Base-by-base conservation (phyloP, 768 basidiomycete genomes). In the Lactarius tabidus region DNA sequence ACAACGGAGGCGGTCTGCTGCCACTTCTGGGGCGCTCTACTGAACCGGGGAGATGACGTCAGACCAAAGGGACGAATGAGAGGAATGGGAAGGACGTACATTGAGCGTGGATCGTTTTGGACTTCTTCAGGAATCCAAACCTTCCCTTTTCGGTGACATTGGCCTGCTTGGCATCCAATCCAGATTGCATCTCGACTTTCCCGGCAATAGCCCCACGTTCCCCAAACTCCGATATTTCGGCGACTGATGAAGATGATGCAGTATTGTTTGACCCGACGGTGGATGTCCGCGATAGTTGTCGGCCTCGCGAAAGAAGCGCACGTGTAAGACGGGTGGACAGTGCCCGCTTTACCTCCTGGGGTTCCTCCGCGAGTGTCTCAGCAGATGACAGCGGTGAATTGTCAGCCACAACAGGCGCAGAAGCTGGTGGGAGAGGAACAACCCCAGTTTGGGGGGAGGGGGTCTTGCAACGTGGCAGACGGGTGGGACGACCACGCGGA, bases 341-440 rank as follows among this genome's bases (percentile, higher is more conserved):
- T 17, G 58, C 28, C 6, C 38, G 57, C 6, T 63, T 68, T 2
- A 59, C 53, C 26, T 59, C 55, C n/a, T 51, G 20, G 15, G 54
- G 59, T 17, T 35, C 14, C 28, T 67, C 62, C 0, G 68, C 29
- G 4, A 67, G 62, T 3, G 68, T 68, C 35, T 63, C 62, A 1
- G 66, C 62, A 33, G 68, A 69, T 12, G 68, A 64, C 18, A 64
- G 45, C 3, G 68, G 63, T 1, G 68, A 69, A 4, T 28, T 9
- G 8, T 57, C 53, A 20, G 15, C 28, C 8, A n/a, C 20, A 18
- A 53, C 23, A 3, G 38, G n/a, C 14, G 38, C 35, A 57, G 59
- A n/a, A 2, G 15, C 39, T 1, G 57, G 38, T 8, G 60, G 48
- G n/a, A 43, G 39, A 39, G 56, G 33, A 26, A 62, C 18, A 29